phyloP scores from a whole-genome alignment of 129 eudicot species.

The Rutidosis leptorrhynchoides region DNA sequence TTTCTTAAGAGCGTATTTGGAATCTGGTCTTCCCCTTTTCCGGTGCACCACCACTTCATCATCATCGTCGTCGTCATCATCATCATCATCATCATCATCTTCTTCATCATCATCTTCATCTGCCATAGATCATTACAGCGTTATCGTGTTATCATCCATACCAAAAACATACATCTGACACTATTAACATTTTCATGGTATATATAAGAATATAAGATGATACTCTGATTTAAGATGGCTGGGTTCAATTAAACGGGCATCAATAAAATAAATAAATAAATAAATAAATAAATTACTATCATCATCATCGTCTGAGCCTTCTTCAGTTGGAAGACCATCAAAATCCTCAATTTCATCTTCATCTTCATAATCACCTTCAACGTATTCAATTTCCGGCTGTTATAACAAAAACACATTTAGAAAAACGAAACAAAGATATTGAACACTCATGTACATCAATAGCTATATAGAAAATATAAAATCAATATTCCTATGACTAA shows the following conservation, averaged over 20 bases:
- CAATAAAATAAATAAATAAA: too few relatives aligned
- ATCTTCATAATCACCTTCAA: slow-evolving; percentile 60
- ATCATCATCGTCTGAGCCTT: slow-evolving; percentile 36
- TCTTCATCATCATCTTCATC: too few relatives aligned
- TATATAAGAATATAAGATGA: not conserved
- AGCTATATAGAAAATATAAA: not conserved
- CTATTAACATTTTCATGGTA: not conserved
- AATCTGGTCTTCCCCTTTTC: slow-evolving; percentile 48
- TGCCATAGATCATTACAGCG: not conserved
- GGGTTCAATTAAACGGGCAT: too few relatives aligned
- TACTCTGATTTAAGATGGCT: not conserved
- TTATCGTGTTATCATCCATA: not conserved
- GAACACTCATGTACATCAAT: too few relatives aligned
- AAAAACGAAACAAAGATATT: not conserved
- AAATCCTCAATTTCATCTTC: slow-evolving; percentile 91
- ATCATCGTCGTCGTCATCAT: slow-evolving; percentile 44
- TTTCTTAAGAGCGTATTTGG: slow-evolving; percentile 38
- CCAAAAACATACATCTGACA: not conserved
- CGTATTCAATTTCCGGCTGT: slow-evolving; percentile 64
- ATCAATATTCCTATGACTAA: slow-evolving; percentile 2
- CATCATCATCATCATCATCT: too few relatives aligned
- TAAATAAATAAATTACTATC: too few relatives aligned
- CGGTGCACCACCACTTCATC: slow-evolving; percentile 29
- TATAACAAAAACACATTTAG: not conserved
- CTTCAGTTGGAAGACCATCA: slow-evolving; percentile 37